These are phyloP conservation scores for Verticillium longisporum DNA, from an alignment of 2,329 filamentous ascomycete genomes.

Conservation along the genomic window DNA sequence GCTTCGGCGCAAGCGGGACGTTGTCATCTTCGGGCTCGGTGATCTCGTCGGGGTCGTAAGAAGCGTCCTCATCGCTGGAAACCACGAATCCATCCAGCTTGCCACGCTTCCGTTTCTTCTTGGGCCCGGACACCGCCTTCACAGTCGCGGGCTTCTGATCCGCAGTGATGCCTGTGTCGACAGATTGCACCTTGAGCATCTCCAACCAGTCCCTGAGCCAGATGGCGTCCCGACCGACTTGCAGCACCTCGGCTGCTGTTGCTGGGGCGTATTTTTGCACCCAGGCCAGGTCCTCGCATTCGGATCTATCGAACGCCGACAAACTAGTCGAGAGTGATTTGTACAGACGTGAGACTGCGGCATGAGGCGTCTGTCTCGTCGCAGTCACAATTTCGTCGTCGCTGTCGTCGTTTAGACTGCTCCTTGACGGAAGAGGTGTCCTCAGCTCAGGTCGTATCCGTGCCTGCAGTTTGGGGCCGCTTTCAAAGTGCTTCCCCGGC, in stretches of 20 bases:
- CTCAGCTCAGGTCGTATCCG: conserved; percentile 40
- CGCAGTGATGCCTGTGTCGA: conserved; percentile 53
- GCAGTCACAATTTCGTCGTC: conserved; percentile 25
- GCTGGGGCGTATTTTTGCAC: conserved; percentile 76
- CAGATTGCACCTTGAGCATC: conserved; percentile 66
- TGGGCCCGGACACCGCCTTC: conserved; percentile 23
- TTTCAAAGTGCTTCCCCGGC: conserved; percentile 51
- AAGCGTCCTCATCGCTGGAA: conserved; percentile 67
- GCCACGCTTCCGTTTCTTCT: conserved; percentile 64
- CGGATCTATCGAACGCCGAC: conserved; percentile 74
- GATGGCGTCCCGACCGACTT: conserved; percentile 61
- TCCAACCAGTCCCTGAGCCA: conserved; percentile 77
- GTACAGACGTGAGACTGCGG: conserved; percentile 54
- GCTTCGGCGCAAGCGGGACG: conserved; percentile 31
- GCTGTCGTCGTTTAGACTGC: conserved; percentile 12
- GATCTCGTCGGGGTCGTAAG: conserved; percentile 59
- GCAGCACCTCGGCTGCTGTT: conserved; percentile 65
- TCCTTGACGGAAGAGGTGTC: conserved; percentile 14
- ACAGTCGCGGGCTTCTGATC: conserved; percentile 18
- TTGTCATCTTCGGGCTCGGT: conserved; percentile 49
- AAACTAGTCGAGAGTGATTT: conserved; percentile 51
- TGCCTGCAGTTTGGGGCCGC: conserved; percentile 44
- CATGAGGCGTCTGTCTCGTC: conserved; percentile 33
- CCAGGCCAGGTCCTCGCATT: conserved; percentile 71
- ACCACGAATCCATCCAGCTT: conserved; percentile 78